Evolutionary conservation across 2,329 filamentous ascomycete genomes (phyloP).

Genomic region (Botrytis squamosa): DNA sequence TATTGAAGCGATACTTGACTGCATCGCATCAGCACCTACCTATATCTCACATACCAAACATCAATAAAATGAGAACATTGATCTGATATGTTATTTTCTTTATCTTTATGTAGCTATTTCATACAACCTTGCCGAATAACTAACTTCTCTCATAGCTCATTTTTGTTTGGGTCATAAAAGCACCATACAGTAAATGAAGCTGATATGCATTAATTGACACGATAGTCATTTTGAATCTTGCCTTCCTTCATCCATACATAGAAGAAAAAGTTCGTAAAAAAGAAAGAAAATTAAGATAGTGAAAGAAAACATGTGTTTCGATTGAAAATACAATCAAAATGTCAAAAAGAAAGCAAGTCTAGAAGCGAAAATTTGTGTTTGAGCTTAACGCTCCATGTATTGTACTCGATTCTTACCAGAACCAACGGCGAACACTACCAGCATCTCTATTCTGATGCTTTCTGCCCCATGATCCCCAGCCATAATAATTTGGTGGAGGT

Average conservation of each 20-base stretch:
- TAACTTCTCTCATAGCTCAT: neutral
- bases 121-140: conserved; percentile 3
- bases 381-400: conserved; percentile 16
- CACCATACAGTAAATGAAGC: conserved; percentile 1
- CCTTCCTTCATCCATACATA: conserved; percentile 13
- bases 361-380: conserved; percentile 28
- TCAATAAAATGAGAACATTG: neutral
- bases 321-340: conserved; percentile 23
- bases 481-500: conserved; percentile 17
- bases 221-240: conserved; percentile 9
- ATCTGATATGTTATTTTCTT: conserved; percentile 2
- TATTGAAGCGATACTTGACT: neutral
- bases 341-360: conserved; percentile 27
- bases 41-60: neutral
- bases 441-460: conserved; percentile 8
- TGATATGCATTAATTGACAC: conserved; percentile 13
- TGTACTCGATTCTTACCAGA: conserved; percentile 19
- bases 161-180: neutral
- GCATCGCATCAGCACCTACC: neutral
- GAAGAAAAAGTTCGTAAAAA: neutral
- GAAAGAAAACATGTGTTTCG: conserved; percentile 15
- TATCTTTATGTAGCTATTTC: conserved; percentile 9
- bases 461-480: conserved; percentile 6
- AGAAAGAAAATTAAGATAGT: conserved; percentile 7
- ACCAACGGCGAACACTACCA: conserved; percentile 16